A percentile compares a stretch with the other conserved stretches of the same genome.
These are phyloP conservation scores for Amanita jacksonii DNA, from an alignment of 768 basidiomycete genomes.

Conservation along the genomic window DNA sequence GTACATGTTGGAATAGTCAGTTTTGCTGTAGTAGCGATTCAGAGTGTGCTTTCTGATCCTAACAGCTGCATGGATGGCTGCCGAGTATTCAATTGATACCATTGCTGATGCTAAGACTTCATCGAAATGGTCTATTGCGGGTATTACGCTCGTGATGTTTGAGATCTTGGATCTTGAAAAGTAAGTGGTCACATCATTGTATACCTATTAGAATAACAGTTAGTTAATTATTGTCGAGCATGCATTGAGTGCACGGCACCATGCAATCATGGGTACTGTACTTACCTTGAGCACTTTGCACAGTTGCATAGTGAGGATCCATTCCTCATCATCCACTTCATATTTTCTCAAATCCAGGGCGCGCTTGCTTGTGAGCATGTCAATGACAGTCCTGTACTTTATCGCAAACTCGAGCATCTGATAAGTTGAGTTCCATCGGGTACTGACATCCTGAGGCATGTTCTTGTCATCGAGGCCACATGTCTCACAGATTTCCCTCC, in stretches of 20 bases:
- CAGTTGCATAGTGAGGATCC: not conserved
- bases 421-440: not conserved
- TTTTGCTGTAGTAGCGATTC: conserved; percentile 23
- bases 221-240: no score
- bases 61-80: conserved; percentile 11
- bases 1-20: conserved; percentile 21
- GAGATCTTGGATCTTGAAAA: conserved; percentile 11
- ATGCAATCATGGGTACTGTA: not conserved
- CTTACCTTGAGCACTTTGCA: conserved; percentile 1
- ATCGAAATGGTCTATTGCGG: conserved; percentile 19
- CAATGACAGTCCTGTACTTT: not conserved
- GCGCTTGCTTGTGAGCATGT: not conserved
- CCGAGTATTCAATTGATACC: conserved; percentile 1
- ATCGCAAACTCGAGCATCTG: not conserved
- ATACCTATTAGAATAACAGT: no score
- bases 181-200: conserved; percentile 11
- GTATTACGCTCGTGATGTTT: conserved; percentile 12
- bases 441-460: not conserved
- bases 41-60: conserved; percentile 18
- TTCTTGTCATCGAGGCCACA: not conserved
- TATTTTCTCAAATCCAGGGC: not conserved
- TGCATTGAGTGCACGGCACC: not conserved
- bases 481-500: conserved; percentile 6
- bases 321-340: not conserved
- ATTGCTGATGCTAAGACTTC: conserved; percentile 9